Evolutionary conservation across 169 alveolate genomes (phyloP).

Genomic region (Ichthyophthirius multifiliis): DNA sequence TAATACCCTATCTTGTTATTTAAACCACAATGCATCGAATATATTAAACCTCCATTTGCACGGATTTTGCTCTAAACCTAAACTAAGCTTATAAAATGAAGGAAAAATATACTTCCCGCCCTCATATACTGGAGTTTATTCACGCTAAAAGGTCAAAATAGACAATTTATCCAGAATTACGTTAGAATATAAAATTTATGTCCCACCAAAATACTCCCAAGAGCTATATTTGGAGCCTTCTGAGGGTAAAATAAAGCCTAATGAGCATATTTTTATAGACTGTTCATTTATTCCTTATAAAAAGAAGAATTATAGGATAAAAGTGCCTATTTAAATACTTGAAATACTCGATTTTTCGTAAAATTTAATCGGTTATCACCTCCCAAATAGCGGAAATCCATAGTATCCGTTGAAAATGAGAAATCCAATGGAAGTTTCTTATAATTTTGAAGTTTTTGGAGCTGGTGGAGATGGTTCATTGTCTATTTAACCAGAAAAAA

Average conservation of each 20-base stretch:
- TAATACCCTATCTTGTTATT: conserved; percentile 60
- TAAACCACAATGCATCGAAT: conserved; percentile 72
- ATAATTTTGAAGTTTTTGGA: conserved; percentile 73
- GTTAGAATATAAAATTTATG: conserved; percentile 58
- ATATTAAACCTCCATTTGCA: conserved; percentile 57
- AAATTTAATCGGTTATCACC: conserved; percentile 70
- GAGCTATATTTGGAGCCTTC: conserved; percentile 67
- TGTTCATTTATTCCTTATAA: conserved; percentile 75
- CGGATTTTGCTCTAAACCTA: conserved; percentile 81
- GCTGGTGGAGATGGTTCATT: conserved; percentile 82
- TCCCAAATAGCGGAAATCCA: conserved; percentile 70
- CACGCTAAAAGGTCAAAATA: conserved; percentile 64
- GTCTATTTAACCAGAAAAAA: conserved; percentile 50
- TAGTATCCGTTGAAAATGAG: conserved; percentile 26
- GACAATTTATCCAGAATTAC: conserved; percentile 70
- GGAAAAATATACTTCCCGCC: conserved; percentile 83
- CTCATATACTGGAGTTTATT: conserved; percentile 77
- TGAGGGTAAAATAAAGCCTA: conserved; percentile 63
- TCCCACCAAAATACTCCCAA: conserved; percentile 69
- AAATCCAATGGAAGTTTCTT: conserved; percentile 40
- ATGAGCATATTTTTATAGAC: conserved; percentile 59
- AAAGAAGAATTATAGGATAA: conserved; percentile 61
- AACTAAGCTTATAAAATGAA: conserved; percentile 59
- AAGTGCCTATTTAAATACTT: conserved; percentile 58
- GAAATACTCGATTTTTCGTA: conserved; percentile 62